phyloP scores from a whole-genome alignment of 352 stramenopile genomes.

The Peronospora belbahrii region DNA sequence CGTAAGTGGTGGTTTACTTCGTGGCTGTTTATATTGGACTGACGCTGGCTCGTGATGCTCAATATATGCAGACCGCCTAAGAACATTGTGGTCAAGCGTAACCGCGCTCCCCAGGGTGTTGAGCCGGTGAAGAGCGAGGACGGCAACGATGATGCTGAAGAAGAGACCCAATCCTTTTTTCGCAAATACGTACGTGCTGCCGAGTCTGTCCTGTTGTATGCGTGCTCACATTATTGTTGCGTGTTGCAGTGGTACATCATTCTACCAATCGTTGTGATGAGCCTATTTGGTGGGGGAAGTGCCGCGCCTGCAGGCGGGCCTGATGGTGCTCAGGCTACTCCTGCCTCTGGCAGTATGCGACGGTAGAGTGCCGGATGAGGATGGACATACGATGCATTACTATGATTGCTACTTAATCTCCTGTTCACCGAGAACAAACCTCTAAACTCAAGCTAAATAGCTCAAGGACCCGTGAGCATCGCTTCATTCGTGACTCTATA shows the following conservation, averaged over 20 bases:
- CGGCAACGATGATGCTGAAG: slow-evolving; percentile 38
- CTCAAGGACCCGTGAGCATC: background rate
- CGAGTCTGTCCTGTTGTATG: background rate
- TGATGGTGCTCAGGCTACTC: slow-evolving; percentile 17
- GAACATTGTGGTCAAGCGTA: slow-evolving; percentile 48
- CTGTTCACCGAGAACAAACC: slow-evolving; percentile 1
- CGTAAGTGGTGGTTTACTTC: slow-evolving; percentile 28
- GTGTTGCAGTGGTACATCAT: slow-evolving; percentile 76
- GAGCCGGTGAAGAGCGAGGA: slow-evolving; percentile 64
- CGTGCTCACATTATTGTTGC: slow-evolving; percentile 6
- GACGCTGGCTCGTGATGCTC: background rate
- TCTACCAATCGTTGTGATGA: slow-evolving; percentile 70
- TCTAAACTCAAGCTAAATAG: slow-evolving; percentile 1
- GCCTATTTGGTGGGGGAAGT: slow-evolving; percentile 48
- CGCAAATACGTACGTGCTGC: slow-evolving; percentile 72
- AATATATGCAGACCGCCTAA: slow-evolving; percentile 44
- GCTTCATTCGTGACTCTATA: slow-evolving; percentile 6
- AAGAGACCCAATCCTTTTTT: slow-evolving; percentile 74
- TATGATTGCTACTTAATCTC: background rate
- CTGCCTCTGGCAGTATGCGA: slow-evolving; percentile 24
- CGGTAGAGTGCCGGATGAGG: slow-evolving; percentile 15
- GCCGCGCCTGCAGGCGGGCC: slow-evolving; percentile 29
- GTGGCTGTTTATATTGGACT: background rate
- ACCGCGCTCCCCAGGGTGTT: slow-evolving; percentile 59
- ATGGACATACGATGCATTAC: slow-evolving; percentile 4